Conservation (phyloP, 2,329 filamentous ascomycete species). For the Bretziella fagacearum region DNA sequence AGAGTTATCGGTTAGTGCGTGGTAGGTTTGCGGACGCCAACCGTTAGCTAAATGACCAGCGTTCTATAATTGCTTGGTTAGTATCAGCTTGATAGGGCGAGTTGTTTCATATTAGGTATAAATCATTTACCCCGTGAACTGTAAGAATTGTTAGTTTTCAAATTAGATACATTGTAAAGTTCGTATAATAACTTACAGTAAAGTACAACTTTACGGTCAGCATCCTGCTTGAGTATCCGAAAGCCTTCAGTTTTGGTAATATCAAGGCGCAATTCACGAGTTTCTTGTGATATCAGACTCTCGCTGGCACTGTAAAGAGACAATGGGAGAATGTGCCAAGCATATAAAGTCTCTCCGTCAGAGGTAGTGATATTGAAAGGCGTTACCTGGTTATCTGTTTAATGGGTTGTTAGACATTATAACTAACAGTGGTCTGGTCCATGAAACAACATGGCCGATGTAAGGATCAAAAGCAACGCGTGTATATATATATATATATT, state of each 20-base stretch:
- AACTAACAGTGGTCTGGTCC: too few relatives aligned
- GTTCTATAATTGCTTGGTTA: slow-evolving; percentile 36
- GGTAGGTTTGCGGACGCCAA: slow-evolving; percentile 60
- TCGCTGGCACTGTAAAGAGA: slow-evolving; percentile 61
- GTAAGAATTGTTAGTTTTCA: slow-evolving; percentile 1
- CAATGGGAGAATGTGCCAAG: slow-evolving; percentile 79
- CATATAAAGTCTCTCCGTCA: slow-evolving; percentile 64
- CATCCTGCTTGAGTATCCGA: slow-evolving; percentile 43
- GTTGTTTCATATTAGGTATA: slow-evolving; percentile 18
- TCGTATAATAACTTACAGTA: slow-evolving; percentile 26
- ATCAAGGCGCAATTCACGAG: slow-evolving; percentile 32
- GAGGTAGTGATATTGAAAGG: slow-evolving; percentile 62
- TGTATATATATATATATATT: not conserved
- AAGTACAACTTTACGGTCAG: slow-evolving; percentile 42
- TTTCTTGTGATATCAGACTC: slow-evolving; percentile 36
- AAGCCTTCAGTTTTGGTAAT: slow-evolving; percentile 43
- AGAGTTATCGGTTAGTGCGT: slow-evolving; percentile 55
- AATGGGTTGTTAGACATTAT: too few relatives aligned
- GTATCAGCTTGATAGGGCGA: slow-evolving; percentile 20
- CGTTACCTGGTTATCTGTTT: slow-evolving; percentile 65
- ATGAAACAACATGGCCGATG: too few relatives aligned
- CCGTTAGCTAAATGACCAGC: slow-evolving; percentile 72
- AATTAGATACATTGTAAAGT: not conserved
- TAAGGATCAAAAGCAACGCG: not conserved
- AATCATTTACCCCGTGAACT: slow-evolving; percentile 16